Base-by-base conservation (phyloP, 2,329 filamentous ascomycete genomes). In the Penicillium sp. region DNA sequence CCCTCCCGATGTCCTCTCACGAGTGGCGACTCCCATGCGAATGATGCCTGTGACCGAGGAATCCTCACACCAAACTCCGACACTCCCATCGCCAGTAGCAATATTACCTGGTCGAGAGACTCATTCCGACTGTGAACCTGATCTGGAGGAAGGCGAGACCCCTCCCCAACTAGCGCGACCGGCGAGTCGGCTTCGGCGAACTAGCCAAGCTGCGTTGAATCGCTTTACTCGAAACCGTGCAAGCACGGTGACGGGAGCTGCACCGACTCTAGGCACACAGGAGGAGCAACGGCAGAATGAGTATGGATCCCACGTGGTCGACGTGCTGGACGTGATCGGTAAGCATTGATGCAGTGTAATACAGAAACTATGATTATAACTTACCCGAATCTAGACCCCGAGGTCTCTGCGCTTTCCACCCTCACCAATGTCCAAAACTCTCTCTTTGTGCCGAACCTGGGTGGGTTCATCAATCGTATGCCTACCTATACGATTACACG, bases 391-490 rank as follows among this genome's bases (percentile, higher is more conserved):
- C 15, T 62, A 92, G 91, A 95, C 66, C 90, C 91, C 41, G 90
- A 95, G 75, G 87, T 96, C 4, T 86, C 90, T 36, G 91, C 91
- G 0, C 78, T 96, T 4, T 91, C 90, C 0, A 93, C 90, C 15
- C 82, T 95, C 10, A 95, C 90, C 43, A 96, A 96, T 67, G 87
- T 96, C 21, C 91, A 95, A 68, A 96, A 96, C 71, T 94, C 91
- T 0, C 84, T 96, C 10, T 95, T 95, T 73, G 79, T 95, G 2
- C 91, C 91, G 0, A 87, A 92, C 62, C 79, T 95, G n/a, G 91
- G 91, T 40, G 79, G 81, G 57, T 86, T 85, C 65, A 65, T 95
- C 49, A 94, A 95, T 68, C 84, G 91, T 48, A 82, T 87, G 59
- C 90, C 91, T 1, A 92, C 90, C 0, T 96, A 94, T 71, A 85